Conservation (phyloP, 805 yeast species). For the Lipomyces kockii region DNA sequence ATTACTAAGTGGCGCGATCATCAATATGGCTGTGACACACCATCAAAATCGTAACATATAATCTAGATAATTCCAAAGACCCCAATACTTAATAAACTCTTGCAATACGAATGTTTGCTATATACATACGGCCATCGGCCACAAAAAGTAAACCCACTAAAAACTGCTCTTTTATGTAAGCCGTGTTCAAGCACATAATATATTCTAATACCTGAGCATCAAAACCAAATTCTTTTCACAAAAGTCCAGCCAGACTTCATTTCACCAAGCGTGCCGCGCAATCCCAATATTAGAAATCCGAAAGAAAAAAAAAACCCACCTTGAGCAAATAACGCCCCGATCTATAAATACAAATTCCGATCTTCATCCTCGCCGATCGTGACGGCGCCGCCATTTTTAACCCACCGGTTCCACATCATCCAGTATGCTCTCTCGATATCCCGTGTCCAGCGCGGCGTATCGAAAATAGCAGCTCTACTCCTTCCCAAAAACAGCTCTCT, state of each 20-base stretch:
- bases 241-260: not conserved
- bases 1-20: too few relatives aligned
- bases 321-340: not conserved
- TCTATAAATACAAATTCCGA: slow-evolving; percentile 28
- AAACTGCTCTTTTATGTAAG: not conserved
- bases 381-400: slow-evolving; percentile 33
- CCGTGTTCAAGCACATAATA: not conserved
- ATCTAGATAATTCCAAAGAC: not conserved
- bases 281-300: not conserved
- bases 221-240: not conserved
- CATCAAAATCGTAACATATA: not conserved
- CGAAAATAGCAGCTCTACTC: slow-evolving; percentile 36
- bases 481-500: slow-evolving; percentile 37
- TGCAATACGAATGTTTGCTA: not conserved
- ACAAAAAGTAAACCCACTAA: not conserved
- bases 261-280: not conserved
- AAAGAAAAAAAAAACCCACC: not conserved
- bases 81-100: not conserved
- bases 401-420: slow-evolving; percentile 44
- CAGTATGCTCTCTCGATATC: slow-evolving; percentile 40
- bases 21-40: too few relatives aligned
- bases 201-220: not conserved
- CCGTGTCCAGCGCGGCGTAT: slow-evolving; percentile 41
- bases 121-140: slow-evolving; percentile 6
- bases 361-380: slow-evolving; percentile 24